Conservation (phyloP, 2,329 filamentous ascomycete species). For the Colletotrichum liriopes region DNA sequence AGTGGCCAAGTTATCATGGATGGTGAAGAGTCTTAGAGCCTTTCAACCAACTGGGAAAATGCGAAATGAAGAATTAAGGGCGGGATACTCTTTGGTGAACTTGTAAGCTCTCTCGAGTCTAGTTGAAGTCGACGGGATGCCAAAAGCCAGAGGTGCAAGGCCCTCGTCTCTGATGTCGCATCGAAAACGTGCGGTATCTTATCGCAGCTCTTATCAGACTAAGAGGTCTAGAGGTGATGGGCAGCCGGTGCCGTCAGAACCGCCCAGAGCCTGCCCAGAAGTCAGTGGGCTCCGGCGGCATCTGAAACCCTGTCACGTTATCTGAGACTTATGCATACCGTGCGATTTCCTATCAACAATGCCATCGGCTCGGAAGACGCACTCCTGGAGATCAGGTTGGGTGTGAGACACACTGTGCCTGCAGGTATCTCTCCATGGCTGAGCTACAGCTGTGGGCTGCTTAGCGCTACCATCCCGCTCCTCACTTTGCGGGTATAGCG, state of each 20-base stretch:
- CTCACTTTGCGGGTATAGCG: constrained; percentile 23
- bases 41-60: neutral
- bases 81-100: neutral
- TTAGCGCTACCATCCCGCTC: constrained; percentile 11
- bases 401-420: neutral
- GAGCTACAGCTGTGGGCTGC: constrained; percentile 1
- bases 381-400: too few species aligned
- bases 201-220: constrained; percentile 32
- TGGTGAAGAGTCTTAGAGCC: neutral
- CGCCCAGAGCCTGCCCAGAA: neutral
- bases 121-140: neutral
- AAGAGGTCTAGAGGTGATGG: constrained; percentile 2
- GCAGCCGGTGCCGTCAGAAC: constrained; percentile 8
- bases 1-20: too few species aligned
- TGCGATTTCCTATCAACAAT: constrained; percentile 5
- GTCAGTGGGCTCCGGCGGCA: constrained; percentile 25
- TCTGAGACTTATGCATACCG: constrained; percentile 12
- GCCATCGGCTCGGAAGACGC: too few species aligned
- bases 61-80: neutral
- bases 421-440: neutral
- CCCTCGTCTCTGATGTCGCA: neutral
- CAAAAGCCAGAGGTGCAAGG: constrained; percentile 39
- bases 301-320: constrained; percentile 19
- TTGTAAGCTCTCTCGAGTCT: neutral
- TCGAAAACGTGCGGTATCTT: neutral